A percentile compares a stretch with the other conserved stretches of the same genome.
Conservation (phyloP, 2,329 filamentous ascomycete species). For the Talaromyces sp. region DNA sequence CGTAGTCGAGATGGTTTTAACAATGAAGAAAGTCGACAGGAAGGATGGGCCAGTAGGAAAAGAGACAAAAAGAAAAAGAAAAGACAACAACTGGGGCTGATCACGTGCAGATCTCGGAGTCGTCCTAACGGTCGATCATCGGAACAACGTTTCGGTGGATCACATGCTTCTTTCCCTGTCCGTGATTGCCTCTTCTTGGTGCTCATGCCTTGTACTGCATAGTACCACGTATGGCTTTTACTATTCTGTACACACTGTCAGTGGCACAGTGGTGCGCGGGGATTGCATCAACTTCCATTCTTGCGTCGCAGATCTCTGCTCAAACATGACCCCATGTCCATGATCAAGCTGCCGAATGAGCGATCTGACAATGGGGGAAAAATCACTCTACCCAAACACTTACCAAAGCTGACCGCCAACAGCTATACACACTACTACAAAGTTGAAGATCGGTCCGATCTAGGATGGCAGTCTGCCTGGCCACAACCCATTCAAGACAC, state of each 20-base stretch:
- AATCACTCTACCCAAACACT: too few species aligned
- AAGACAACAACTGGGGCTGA: not conserved
- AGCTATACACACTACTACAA: slow-evolving; percentile 9
- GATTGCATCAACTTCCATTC: not conserved
- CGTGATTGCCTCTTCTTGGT: not conserved
- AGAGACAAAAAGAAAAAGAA: not conserved
- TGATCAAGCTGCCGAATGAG: not conserved
- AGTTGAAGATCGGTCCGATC: not conserved
- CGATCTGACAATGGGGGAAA: slow-evolving; percentile 1
- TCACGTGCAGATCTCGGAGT: slow-evolving; percentile 9
- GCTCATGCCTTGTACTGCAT: not conserved
- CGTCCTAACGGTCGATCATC: not conserved
- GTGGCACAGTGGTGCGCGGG: not conserved
- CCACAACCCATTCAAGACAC: slow-evolving; percentile 4
- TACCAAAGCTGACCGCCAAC: too few species aligned
- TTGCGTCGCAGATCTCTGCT: not conserved
- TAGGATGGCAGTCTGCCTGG: slow-evolving; percentile 2
- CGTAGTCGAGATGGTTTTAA: too few species aligned
- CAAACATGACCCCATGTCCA: not conserved
- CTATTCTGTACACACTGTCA: not conserved
- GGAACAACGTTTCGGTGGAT: slow-evolving; percentile 6
- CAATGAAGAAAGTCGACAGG: too few species aligned
- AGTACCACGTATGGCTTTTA: too few species aligned
- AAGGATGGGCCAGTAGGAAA: too few species aligned
- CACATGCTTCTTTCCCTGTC: not conserved